A percentile compares a stretch with the other conserved stretches of the same genome.
Evolutionary conservation across 441 rosid species (phyloP).

Genomic region (Populus tomentosa): DNA sequence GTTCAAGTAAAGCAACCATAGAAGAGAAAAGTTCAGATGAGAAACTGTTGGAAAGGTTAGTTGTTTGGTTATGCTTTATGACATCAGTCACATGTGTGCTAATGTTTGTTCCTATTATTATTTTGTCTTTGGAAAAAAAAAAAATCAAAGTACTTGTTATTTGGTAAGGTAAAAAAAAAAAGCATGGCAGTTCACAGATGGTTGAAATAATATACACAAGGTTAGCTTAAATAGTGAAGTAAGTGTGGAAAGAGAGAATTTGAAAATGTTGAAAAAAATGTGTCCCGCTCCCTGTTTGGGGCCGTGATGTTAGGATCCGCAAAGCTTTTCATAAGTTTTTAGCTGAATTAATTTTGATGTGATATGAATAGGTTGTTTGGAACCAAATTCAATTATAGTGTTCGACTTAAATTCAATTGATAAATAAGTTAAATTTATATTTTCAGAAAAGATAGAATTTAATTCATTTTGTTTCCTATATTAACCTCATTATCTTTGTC

Average conservation of each 20-base stretch:
- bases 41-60: constrained; percentile 44
- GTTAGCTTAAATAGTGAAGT: neutral
- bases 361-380: neutral
- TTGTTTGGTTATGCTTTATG: neutral
- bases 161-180: neutral
- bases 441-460: no score
- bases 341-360: neutral
- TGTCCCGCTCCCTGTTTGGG: neutral
- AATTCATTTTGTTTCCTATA: no score
- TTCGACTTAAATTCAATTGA: no score
- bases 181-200: neutral
- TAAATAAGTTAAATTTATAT: no score
- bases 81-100: neutral
- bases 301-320: neutral
- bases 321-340: no score
- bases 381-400: no score
- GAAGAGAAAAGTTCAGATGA: constrained; percentile 32
- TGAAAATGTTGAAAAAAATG: neutral
- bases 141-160: neutral
- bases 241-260: neutral
- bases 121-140: neutral
- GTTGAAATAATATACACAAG: neutral
- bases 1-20: constrained; percentile 23
- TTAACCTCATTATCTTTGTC: no score
- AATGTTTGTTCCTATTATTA: neutral